Base-by-base conservation (phyloP, 1,284 basidiomycete genomes). In the Tilletia setariae region DNA sequence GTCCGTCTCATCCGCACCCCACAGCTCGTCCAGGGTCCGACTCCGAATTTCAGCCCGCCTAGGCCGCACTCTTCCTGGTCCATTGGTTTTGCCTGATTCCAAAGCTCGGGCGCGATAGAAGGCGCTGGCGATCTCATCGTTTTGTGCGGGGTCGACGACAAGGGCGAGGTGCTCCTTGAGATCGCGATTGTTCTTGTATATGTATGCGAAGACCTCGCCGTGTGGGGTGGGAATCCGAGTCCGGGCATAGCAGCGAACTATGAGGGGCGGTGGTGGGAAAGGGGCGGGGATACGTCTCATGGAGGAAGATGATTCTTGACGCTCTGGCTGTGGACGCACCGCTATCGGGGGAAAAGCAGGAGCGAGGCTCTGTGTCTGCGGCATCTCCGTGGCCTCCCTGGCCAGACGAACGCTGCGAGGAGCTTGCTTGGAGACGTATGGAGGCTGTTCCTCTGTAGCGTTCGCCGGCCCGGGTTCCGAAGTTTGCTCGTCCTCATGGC, bases 191-290 rank as follows among this genome's bases (percentile, higher is more conserved):
- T 97, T 98, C 69, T 85, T 85, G 85, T 98, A 98, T 47, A 98
- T 85, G 80, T 98, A 94, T 16, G 97, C 87, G 84, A 98, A 98
- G 42, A 91, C 88, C 23, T 93, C 90, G 28, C 95, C 95, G 80
- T 98, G 93, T 0, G 93, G 92, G 0, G 96, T 98, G 23, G 96
- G 96, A 76, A 99, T 92, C 61, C 96, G 89, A 2, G 96, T 98
- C 68, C 96, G 90, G 2, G 94, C 96, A 88, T 96, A 92, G 83
- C 96, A 99, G 80, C 89, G 90, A 25, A 94, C 76, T 7, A 70
- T 59, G 15, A 82, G 70, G 1, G 78, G 79, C 0, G 78, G 76
- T 3, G 75, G 73, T 19, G 35, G 28, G 44, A 30, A 62, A 53
- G 51, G n/a, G 51, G 51, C 21, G n/a, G 44, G 53, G 44, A 40